phyloP scores from a whole-genome alignment of 2,329 filamentous ascomycete species.

The Clathrospora elynae region DNA sequence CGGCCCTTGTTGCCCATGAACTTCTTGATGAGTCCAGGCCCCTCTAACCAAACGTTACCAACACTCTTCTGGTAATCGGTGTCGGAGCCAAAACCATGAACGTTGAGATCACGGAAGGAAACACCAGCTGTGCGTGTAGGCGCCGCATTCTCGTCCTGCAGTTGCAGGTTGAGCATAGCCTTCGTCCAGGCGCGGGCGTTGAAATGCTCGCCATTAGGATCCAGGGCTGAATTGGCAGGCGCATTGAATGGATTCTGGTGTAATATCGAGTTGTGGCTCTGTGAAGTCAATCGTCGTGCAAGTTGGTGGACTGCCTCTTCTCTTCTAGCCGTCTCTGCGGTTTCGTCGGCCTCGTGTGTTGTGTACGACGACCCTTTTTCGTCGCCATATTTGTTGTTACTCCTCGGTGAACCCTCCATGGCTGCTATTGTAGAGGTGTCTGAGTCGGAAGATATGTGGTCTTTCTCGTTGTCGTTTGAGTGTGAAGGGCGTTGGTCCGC shows the following conservation, averaged over 20 bases:
- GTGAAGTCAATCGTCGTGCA: slow-evolving; percentile 50
- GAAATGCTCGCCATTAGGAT: slow-evolving; percentile 55
- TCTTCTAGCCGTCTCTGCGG: slow-evolving; percentile 32
- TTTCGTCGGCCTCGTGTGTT: slow-evolving; percentile 29
- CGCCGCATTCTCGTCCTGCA: slow-evolving; percentile 49
- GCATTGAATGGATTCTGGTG: slow-evolving; percentile 48
- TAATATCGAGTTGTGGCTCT: slow-evolving; percentile 48
- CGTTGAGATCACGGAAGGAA: slow-evolving; percentile 54
- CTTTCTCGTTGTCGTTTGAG: slow-evolving; percentile 18
- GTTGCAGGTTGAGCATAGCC: slow-evolving; percentile 55
- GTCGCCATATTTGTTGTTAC: slow-evolving; percentile 21
- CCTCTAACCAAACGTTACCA: slow-evolving; percentile 54
- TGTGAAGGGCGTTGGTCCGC: slow-evolving; percentile 29
- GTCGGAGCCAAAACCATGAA: slow-evolving; percentile 55
- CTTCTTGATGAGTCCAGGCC: slow-evolving; percentile 46
- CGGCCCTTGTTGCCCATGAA: slow-evolving; percentile 41
- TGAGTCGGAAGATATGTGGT: slow-evolving; percentile 31
- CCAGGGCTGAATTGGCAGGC: slow-evolving; percentile 50
- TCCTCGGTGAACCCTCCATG: slow-evolving; percentile 28
- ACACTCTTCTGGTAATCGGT: slow-evolving; percentile 60
- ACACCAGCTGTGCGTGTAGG: slow-evolving; percentile 54
- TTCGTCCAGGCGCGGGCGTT: slow-evolving; percentile 56
- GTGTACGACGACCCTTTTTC: slow-evolving; percentile 28
- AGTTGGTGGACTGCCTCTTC: slow-evolving; percentile 49
- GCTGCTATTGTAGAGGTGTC: slow-evolving; percentile 43